phyloP scores from a whole-genome alignment of 352 stramenopile species.

The Elongisporangium undulatum region DNA sequence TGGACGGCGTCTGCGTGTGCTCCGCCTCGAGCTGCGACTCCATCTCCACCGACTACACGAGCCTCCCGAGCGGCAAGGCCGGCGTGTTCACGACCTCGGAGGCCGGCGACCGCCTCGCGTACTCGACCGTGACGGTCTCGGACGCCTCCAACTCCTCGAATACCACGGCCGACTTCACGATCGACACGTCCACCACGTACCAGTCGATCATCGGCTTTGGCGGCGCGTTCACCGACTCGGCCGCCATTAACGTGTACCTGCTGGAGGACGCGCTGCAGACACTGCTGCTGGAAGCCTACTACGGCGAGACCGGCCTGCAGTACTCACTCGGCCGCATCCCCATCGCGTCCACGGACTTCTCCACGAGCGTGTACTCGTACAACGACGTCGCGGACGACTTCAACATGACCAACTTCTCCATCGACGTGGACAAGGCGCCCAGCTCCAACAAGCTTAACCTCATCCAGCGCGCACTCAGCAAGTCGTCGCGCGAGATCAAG shows the following conservation, averaged over 20 bases:
- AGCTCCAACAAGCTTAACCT: constrained; percentile 63
- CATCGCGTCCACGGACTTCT: constrained; percentile 88
- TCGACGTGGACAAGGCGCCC: constrained; percentile 69
- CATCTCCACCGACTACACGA: constrained; percentile 39
- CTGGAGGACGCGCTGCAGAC: constrained; percentile 54
- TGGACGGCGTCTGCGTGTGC: constrained; percentile 51
- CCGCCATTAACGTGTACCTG: constrained; percentile 75
- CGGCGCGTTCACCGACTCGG: constrained; percentile 86
- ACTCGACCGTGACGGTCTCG: constrained; percentile 24
- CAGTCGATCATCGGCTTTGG: constrained; percentile 88
- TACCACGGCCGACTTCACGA: constrained; percentile 27
- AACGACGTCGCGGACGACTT: constrained; percentile 77
- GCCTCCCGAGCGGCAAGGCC: constrained; percentile 28
- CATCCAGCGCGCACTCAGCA: constrained; percentile 50
- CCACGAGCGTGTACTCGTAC: constrained; percentile 83
- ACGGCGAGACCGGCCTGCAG: constrained; percentile 63
- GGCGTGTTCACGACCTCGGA: constrained; percentile 51
- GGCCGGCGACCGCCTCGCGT: constrained; percentile 39
- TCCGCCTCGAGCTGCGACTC: constrained; percentile 45
- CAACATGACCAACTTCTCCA: constrained; percentile 77
- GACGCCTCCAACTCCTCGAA: constrained; percentile 1
- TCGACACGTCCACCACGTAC: constrained; percentile 49
- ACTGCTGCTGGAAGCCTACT: constrained; percentile 78
- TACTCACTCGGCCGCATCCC: constrained; percentile 83
- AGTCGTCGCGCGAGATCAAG: constrained; percentile 38